A percentile compares a stretch with the other conserved stretches of the same genome.
phyloP scores from a whole-genome alignment of 352 stramenopile genomes.

The Globisporangium apiculatum region DNA sequence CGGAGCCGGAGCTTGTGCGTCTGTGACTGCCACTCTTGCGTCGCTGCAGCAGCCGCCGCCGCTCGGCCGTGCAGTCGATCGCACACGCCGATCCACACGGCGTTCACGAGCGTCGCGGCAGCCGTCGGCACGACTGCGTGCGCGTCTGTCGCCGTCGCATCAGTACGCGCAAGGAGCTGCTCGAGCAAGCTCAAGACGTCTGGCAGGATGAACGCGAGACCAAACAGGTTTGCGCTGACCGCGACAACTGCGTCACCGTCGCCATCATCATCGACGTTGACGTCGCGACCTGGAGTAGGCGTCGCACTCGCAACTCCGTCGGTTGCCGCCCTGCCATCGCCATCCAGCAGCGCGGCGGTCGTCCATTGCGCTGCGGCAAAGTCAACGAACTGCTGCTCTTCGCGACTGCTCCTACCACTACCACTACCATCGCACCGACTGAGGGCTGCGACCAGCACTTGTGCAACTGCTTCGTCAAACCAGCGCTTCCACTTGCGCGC shows the following conservation, averaged over 20 bases:
- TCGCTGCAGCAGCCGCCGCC: too few relatives aligned
- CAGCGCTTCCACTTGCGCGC: slow-evolving; percentile 49
- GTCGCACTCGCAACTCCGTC: background rate
- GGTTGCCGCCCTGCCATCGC: too few relatives aligned
- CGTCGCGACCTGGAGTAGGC: background rate
- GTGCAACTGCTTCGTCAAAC: slow-evolving; percentile 39
- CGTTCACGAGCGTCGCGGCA: slow-evolving; percentile 10
- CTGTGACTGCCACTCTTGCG: background rate
- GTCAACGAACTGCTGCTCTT: slow-evolving; percentile 25
- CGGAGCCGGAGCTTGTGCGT: slow-evolving; percentile 31
- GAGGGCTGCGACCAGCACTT: slow-evolving; percentile 19
- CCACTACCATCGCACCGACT: slow-evolving; percentile 1
- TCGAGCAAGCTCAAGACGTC: slow-evolving; percentile 37
- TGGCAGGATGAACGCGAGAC: slow-evolving; percentile 39
- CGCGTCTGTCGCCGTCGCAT: slow-evolving; percentile 8
- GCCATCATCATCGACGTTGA: background rate
- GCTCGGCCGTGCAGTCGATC: slow-evolving; percentile 18
- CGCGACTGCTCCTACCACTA: slow-evolving; percentile 3
- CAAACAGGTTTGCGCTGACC: slow-evolving; percentile 26
- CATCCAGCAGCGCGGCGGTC: too few relatives aligned
- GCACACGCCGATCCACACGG: slow-evolving; percentile 39
- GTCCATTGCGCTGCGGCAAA: slow-evolving; percentile 21
- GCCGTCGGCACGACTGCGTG: background rate
- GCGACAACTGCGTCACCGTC: background rate
- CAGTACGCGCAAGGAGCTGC: slow-evolving; percentile 18